Conservation (phyloP, 441 rosid species). For the Eugenia klotzschiana region DNA sequence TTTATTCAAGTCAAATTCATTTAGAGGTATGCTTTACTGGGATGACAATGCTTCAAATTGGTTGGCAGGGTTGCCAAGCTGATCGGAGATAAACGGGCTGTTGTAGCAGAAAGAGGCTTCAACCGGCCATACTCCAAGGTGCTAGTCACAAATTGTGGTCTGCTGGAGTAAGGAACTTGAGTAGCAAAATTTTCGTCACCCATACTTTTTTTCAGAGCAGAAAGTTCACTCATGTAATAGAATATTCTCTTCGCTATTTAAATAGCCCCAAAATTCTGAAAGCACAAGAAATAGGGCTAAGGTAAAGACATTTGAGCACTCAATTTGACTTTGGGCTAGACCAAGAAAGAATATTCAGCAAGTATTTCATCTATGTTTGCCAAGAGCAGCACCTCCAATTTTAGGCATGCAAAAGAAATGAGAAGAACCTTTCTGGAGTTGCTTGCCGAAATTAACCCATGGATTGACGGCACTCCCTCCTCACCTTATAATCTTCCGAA, state of each 20-base stretch:
- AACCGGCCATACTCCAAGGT: slow-evolving; percentile 81
- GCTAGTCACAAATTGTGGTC: slow-evolving; percentile 53
- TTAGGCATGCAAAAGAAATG: neutral
- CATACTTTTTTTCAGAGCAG: neutral
- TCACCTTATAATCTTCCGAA: neutral
- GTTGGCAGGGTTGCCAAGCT: slow-evolving; percentile 64
- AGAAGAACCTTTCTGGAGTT: neutral
- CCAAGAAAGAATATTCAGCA: neutral
- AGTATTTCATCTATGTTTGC: neutral
- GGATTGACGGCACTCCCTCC: neutral
- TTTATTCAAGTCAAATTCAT: neutral
- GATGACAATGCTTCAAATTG: neutral
- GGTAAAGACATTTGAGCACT: neutral
- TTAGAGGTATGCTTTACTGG: neutral
- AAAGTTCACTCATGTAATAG: neutral
- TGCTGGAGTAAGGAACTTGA: slow-evolving; percentile 19
- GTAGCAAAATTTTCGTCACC: neutral
- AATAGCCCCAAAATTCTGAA: neutral
- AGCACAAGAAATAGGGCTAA: neutral
- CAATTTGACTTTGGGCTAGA: neutral
- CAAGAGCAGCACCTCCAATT: neutral
- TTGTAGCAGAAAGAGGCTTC: slow-evolving; percentile 81
- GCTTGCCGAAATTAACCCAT: neutral
- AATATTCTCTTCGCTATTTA: neutral
- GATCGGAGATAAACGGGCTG: slow-evolving; percentile 79